These are phyloP conservation scores for Escovopsis sp. DNA, from an alignment of 2,329 filamentous ascomycete species.

Conservation along the genomic window DNA sequence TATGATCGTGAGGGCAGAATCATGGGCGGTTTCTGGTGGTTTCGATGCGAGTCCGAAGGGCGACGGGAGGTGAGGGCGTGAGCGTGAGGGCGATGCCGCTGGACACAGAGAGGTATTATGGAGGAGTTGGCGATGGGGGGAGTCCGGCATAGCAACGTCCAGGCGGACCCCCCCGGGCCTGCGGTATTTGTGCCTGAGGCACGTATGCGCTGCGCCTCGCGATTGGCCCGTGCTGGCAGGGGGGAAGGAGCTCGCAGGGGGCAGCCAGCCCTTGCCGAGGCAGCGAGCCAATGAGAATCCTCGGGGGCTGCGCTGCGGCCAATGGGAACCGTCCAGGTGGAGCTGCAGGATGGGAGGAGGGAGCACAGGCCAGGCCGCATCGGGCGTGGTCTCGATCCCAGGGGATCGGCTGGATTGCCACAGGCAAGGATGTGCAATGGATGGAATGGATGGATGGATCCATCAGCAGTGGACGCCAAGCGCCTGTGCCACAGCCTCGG, in stretches of 20 bases:
- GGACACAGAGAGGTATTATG: conserved; percentile 7
- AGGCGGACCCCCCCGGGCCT: too few species aligned
- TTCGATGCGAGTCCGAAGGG: too few species aligned
- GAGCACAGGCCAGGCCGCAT: neutral
- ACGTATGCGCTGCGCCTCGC: neutral
- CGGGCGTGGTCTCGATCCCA: neutral
- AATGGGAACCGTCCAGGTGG: neutral
- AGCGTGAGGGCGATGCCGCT: too few species aligned
- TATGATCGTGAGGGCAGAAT: too few species aligned
- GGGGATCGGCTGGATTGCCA: neutral
- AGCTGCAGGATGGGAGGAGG: neutral
- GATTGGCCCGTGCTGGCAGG: neutral
- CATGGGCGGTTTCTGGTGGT: too few species aligned
- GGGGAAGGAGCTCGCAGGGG: neutral
- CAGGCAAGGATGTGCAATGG: too few species aligned
- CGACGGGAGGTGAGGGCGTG: too few species aligned
- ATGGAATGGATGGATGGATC: too few species aligned
- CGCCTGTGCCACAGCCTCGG: neutral
- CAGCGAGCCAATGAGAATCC: neutral
- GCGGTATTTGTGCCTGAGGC: neutral
- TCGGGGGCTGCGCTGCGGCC: neutral
- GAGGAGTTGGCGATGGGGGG: conserved; percentile 5
- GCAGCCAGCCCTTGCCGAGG: neutral
- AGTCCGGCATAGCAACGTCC: conserved; percentile 5
- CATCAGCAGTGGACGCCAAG: neutral